These are phyloP conservation scores for Xerocomus minutiporus DNA, from an alignment of 1,284 basidiomycete genomes.

Conservation along the genomic window DNA sequence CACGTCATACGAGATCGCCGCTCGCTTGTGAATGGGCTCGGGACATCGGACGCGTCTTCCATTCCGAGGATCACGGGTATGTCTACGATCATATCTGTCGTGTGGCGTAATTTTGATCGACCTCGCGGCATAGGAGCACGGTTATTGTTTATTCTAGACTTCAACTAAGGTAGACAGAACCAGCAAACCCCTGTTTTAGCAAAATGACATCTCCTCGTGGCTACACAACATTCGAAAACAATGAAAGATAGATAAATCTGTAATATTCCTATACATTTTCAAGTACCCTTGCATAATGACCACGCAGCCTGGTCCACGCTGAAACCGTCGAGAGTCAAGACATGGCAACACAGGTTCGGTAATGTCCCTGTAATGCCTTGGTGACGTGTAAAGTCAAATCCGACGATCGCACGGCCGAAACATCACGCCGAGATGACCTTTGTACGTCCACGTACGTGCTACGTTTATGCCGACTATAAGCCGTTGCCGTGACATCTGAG, in stretches of 20 bases:
- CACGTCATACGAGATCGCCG: neutral
- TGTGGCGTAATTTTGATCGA: neutral
- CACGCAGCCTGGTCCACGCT: neutral
- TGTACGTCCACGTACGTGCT: too few species aligned
- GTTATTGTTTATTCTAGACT: neutral
- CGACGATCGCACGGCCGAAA: neutral
- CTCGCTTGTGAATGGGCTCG: neutral
- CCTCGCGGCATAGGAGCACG: neutral
- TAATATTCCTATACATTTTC: too few species aligned
- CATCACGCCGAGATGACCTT: too few species aligned
- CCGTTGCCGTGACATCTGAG: neutral
- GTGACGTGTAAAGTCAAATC: neutral
- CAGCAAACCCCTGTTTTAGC: too few species aligned
- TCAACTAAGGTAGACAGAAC: neutral
- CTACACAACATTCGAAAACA: too few species aligned
- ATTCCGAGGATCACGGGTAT: neutral
- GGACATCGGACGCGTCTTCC: neutral
- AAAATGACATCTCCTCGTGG: too few species aligned
- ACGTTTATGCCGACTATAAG: too few species aligned
- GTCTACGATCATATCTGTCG: neutral
- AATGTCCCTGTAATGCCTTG: neutral
- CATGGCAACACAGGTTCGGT: neutral
- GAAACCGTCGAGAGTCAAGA: neutral
- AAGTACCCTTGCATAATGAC: neutral
- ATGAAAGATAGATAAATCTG: too few species aligned